Evolutionary conservation across 768 basidiomycete genomes (phyloP).

Genomic region (Pleurotus ostreatus): DNA sequence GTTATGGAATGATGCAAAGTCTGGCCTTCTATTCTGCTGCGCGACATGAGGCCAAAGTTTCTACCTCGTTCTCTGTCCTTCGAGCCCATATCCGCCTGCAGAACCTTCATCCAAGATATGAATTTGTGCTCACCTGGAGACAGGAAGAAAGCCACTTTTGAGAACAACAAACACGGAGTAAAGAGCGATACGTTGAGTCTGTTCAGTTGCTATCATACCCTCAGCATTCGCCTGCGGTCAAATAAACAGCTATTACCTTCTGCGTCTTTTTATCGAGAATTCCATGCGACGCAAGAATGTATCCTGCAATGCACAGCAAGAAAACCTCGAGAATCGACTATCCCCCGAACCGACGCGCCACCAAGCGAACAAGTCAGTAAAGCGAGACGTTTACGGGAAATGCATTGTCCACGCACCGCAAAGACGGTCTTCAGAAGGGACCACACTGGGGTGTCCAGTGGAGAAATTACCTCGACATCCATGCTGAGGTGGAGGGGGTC

Average conservation of each 20-base stretch:
- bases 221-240: conserved; percentile 9
- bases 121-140: conserved; percentile 55
- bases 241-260: conserved; percentile 45
- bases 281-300: conserved; percentile 70
- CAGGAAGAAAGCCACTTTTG: conserved; percentile 91
- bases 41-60: too few relatives aligned
- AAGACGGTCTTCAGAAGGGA: conserved; percentile 55
- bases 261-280: conserved; percentile 89
- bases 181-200: conserved; percentile 86
- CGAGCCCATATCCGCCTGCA: background rate
- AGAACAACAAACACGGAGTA: conserved; percentile 84
- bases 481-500: conserved; percentile 2
- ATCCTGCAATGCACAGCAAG: conserved; percentile 79
- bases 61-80: too few relatives aligned
- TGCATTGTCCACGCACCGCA: conserved; percentile 34
- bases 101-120: background rate
- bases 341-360: background rate
- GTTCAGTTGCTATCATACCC: conserved; percentile 57
- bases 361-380: background rate
- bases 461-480: conserved; percentile 8
- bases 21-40: too few relatives aligned
- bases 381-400: background rate
- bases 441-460: conserved; percentile 27
- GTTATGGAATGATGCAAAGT: too few relatives aligned
- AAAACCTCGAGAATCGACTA: conserved; percentile 91